Percentiles rank a stretch among this genome's conserved stretches.
These are phyloP conservation scores for Apostasia shenzhenica DNA, from an alignment of 106 monocot genomes.

Conservation along the genomic window DNA sequence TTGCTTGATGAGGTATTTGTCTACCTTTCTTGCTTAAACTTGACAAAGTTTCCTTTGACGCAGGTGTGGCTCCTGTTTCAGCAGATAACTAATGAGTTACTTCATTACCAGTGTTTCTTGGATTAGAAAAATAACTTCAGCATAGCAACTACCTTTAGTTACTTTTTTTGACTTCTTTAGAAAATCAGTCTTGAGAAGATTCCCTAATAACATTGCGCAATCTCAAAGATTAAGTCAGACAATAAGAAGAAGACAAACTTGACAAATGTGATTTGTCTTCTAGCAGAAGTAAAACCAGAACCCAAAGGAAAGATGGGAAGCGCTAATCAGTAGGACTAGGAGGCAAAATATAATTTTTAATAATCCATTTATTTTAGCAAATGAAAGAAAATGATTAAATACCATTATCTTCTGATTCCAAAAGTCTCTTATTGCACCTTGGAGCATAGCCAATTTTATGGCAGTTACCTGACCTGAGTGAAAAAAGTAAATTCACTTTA, in stretches of 20 bases:
- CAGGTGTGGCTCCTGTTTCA: slow-evolving; percentile 23
- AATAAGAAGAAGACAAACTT: background rate
- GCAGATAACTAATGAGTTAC: too few relatives aligned
- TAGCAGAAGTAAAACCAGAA: background rate
- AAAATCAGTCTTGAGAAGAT: background rate
- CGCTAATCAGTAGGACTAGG: background rate
- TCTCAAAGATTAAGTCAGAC: too few relatives aligned
- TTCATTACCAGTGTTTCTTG: too few relatives aligned
- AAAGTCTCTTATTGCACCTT: slow-evolving; percentile 23
- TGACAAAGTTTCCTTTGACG: slow-evolving; percentile 9
- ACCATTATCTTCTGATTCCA: slow-evolving; percentile 22
- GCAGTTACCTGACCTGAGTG: slow-evolving; percentile 53
- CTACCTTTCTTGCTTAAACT: slow-evolving; percentile 19
- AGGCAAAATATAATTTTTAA: background rate
- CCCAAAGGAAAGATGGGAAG: background rate
- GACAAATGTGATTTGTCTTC: background rate
- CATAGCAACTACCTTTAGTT: background rate
- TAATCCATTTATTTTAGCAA: background rate
- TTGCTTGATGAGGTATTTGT: background rate
- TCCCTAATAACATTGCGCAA: too few relatives aligned
- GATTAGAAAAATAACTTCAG: background rate
- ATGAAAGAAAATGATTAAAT: background rate
- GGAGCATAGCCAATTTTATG: slow-evolving; percentile 80
- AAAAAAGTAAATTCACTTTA: background rate
- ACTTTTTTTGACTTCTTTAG: background rate